Base-by-base conservation (phyloP, 768 basidiomycete species). In the Tricholoma flavovirens region DNA sequence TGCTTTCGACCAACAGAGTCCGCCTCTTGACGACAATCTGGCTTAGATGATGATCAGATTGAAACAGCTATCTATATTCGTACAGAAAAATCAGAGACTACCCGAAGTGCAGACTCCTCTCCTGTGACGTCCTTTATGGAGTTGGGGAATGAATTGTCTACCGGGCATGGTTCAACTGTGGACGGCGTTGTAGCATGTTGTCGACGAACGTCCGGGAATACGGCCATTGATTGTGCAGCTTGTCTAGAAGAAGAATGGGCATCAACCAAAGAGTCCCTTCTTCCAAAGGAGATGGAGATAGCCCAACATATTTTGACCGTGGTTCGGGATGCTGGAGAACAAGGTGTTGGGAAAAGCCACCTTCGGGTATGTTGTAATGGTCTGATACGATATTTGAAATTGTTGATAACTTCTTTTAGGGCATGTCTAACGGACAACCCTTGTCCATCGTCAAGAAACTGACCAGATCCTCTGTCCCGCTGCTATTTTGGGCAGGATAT, bases 1-100 rank as follows among this genome's bases (percentile, higher is more conserved):
- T 7, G 29, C 35, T 35, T 53, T 35, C 49, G 49, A 52, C 9
- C n/a, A 42, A 45, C 51, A 32, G 43, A 30, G 3, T 15, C 30
- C 51, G 8, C n/a, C 40, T 29, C 38, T 51, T 58, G 60, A 59
- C 53, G 49, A 19, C 57, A 36, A 21, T 19, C n/a, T 35, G 21
- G 33, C 42, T 36, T 60, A 93, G 91, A 91, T 65, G 91, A 94
- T 63, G 87, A 92, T 68, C 82, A 92, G 62, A 85, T 92, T 49
- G 91, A 94, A 70, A 88, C 86, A 4, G 67, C 72, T 7, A 74
- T 93, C 51, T 72, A 72, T 59, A 74, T 85, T 49, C 78, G 71
- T 51, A 75, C 76, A 59, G 61, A 65, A 56, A 65, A 64, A 30
- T 53, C 60, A 19, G 57, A 38, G 19, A 22, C 59, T 21, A 55